Base-by-base conservation (phyloP, 2,329 filamentous ascomycete species). In the Penicillium sp. region DNA sequence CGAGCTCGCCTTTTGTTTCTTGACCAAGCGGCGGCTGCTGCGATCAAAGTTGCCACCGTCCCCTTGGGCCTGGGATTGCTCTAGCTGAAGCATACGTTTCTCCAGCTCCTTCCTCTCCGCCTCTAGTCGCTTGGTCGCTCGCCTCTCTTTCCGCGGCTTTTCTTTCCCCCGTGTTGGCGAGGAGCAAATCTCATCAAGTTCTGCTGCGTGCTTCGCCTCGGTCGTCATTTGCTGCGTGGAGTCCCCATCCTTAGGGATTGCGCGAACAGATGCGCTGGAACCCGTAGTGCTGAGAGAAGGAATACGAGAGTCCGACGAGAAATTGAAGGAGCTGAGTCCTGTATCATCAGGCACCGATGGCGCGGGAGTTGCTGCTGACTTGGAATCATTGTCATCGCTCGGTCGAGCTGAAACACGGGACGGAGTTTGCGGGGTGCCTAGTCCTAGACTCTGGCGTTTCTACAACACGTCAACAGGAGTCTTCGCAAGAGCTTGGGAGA, bases 71-170 rank as follows among this genome's bases (percentile, higher is more conserved):
- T 67, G 65, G 19, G 57, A 54, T 31, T 63, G 62, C 46, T 67
- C 65, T 3, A 67, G 58, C 10, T 61, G 44, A 19, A 57, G 56
- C 26, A 66, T 55, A 9, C 65, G 62, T 37, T 71, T 63, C 57
- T 72, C 71, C 7, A 72, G 59, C 31, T 72, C 69, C 21, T 65
- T 59, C 51, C 71, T 66, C 49, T 74, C 70, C n/a, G 65, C 67
- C 52, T 74, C 71, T 39, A 74, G 51, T 9, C 69, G 65, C 37
- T 60, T 69, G 14, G 69, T 71, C 11, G 67, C 71, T 1, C 70
- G 69, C 47, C 67, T 65, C 35, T 73, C 67, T 53, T 70, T 69
- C 21, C 65, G 67, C 6, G 55, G 14, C 3, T 58, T 57, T 9
- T 57, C 56, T 27, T 62, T 67, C 8, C 60, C 61, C 66, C 57